phyloP scores from a whole-genome alignment of 1,284 basidiomycete species.

The Sporisorium scitamineum region DNA sequence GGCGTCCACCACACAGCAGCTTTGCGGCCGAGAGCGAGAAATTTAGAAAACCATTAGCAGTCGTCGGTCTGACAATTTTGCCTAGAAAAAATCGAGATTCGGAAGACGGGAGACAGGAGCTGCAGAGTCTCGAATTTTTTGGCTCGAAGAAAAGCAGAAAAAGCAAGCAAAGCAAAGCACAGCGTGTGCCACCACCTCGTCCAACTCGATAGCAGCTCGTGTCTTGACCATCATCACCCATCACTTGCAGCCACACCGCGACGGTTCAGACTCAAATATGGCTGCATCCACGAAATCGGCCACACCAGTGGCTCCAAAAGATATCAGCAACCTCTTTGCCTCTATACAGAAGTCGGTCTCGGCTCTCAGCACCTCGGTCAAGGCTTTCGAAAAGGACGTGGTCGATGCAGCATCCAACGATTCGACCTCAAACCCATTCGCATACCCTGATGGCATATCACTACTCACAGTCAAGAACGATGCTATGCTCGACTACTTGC shows the following conservation, averaged over 20 bases:
- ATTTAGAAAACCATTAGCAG: neutral
- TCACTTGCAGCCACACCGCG: neutral
- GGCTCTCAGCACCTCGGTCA: constrained; percentile 35
- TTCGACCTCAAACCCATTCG: constrained; percentile 22
- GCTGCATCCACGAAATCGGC: constrained; percentile 4
- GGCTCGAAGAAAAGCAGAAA: constrained; percentile 7
- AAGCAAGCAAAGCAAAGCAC: neutral
- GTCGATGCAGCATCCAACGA: constrained; percentile 17
- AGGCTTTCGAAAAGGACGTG: constrained; percentile 35
- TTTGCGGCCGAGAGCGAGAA: constrained; percentile 5
- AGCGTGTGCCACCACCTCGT: too few species aligned
- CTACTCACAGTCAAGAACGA: constrained; percentile 89
- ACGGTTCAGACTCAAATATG: constrained; percentile 2
- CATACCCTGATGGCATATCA: constrained; percentile 80
- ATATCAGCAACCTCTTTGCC: constrained; percentile 25
- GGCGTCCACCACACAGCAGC: neutral
- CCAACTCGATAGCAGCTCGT: neutral
- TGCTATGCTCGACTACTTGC: constrained; percentile 85
- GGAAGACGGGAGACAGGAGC: neutral
- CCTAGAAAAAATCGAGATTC: neutral
- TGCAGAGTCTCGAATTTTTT: constrained; percentile 1
- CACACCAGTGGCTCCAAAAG: constrained; percentile 15
- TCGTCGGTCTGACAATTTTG: neutral
- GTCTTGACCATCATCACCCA: neutral
- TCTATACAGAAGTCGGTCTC: constrained; percentile 35